These are phyloP conservation scores for Neodidymelliopsis sp. DNA, from an alignment of 2,329 filamentous ascomycete genomes.

Conservation along the genomic window DNA sequence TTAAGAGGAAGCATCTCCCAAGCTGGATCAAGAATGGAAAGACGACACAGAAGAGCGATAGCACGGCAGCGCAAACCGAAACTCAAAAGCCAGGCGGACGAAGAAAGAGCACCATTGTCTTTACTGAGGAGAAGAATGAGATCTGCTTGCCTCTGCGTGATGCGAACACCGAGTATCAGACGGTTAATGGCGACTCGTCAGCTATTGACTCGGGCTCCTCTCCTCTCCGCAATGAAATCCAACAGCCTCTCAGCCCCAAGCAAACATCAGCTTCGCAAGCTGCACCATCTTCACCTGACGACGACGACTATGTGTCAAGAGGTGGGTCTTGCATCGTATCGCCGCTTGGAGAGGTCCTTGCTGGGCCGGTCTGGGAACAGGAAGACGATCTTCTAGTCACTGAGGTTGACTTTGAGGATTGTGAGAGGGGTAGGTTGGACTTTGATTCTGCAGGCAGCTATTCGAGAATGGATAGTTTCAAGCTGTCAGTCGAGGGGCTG, in stretches of 20 bases:
- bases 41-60: slow-evolving; percentile 2
- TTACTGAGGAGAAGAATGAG: slow-evolving; percentile 54
- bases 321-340: slow-evolving; percentile 85
- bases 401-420: slow-evolving; percentile 88
- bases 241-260: slow-evolving; percentile 28
- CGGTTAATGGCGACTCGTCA: slow-evolving; percentile 27
- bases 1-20: slow-evolving; percentile 65
- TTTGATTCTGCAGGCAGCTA: slow-evolving; percentile 87
- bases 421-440: slow-evolving; percentile 80
- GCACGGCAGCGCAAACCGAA: slow-evolving; percentile 1
- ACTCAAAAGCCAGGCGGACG: slow-evolving; percentile 26
- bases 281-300: slow-evolving; percentile 16
- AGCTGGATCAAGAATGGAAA: slow-evolving; percentile 58
- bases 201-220: slow-evolving; percentile 34
- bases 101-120: slow-evolving; percentile 51
- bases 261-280: slow-evolving; percentile 20
- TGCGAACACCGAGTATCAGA: slow-evolving; percentile 14
- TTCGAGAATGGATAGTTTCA: slow-evolving; percentile 73
- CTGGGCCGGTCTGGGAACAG: slow-evolving; percentile 82
- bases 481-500: slow-evolving; percentile 65
- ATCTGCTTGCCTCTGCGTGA: slow-evolving; percentile 52
- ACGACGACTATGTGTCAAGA: slow-evolving; percentile 66
- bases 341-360: slow-evolving; percentile 79
- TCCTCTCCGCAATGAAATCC: slow-evolving; percentile 13
- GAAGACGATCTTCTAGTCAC: slow-evolving; percentile 72